phyloP scores from a whole-genome alignment of 2,329 filamentous ascomycete genomes.

The Stagonosporopsis cucurbitacearum region DNA sequence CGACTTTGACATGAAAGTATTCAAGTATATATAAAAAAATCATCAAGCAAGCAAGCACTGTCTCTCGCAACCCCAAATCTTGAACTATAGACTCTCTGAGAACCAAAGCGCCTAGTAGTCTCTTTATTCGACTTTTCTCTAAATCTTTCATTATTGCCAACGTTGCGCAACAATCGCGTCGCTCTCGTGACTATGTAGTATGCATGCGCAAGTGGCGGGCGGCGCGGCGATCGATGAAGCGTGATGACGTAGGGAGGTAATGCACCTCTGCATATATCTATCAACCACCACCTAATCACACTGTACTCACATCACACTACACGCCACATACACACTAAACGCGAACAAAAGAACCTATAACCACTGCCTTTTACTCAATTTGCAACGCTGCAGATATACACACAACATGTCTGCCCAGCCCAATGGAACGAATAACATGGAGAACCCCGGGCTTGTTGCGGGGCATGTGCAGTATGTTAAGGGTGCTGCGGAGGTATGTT shows the following conservation, averaged over 20 bases:
- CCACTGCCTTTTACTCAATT: not conserved
- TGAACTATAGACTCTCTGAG: not conserved
- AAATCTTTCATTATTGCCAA: too few relatives aligned
- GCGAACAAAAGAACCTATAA: too few relatives aligned
- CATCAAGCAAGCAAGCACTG: too few relatives aligned
- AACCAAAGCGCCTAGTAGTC: too few relatives aligned
- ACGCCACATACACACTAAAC: not conserved
- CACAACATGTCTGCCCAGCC: constrained; percentile 31
- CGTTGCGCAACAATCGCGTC: not conserved
- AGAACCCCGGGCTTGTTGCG: constrained; percentile 65
- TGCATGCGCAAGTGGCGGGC: constrained; percentile 6
- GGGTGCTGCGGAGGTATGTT: constrained; percentile 67
- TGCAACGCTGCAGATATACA: not conserved
- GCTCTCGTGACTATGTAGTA: constrained; percentile 3
- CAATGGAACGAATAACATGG: constrained; percentile 26
- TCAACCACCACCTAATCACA: not conserved
- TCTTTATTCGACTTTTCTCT: too few relatives aligned
- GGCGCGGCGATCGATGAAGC: constrained; percentile 1
- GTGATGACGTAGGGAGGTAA: constrained; percentile 18
- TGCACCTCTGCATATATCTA: constrained; percentile 8
- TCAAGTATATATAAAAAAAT: too few relatives aligned
- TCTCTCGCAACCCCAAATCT: not conserved
- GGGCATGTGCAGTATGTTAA: constrained; percentile 73
- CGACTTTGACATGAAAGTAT: too few relatives aligned
- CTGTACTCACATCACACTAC: not conserved